These are phyloP conservation scores for Penicillium sp. DNA, from an alignment of 2,329 filamentous ascomycete genomes.

Conservation along the genomic window DNA sequence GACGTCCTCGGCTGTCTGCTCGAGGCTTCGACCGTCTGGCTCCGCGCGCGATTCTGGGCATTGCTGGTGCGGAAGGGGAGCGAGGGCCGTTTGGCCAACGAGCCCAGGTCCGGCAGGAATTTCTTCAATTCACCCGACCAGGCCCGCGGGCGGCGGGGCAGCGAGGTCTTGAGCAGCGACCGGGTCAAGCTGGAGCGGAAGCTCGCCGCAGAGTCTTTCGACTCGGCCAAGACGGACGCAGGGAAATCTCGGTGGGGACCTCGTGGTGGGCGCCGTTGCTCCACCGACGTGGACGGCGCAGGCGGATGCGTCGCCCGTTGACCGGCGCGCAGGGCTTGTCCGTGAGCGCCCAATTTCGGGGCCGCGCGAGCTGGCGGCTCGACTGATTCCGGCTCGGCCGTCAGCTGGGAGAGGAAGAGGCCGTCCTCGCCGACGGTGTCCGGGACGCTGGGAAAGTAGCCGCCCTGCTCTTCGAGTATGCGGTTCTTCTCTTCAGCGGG, in stretches of 20 bases:
- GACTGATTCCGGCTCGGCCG: conserved; percentile 33
- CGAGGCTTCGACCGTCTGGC: conserved; percentile 21
- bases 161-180: conserved; percentile 33
- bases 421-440: conserved; percentile 32
- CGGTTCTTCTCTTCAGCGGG: conserved; percentile 60
- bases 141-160: conserved; percentile 35
- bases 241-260: conserved; percentile 17
- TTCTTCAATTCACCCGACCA: conserved; percentile 41
- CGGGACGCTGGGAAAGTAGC: conserved; percentile 47
- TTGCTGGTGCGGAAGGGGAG: conserved; percentile 30
- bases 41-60: conserved; percentile 29
- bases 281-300: conserved; percentile 5
- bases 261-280: conserved; percentile 12
- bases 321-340: conserved; percentile 1
- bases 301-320: conserved; percentile 12
- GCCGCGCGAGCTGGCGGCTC: conserved; percentile 3
- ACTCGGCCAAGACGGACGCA: conserved; percentile 3
- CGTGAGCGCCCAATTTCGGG: not conserved
- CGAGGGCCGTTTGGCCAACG: conserved; percentile 31
- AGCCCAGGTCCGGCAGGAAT: conserved; percentile 36
- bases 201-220: conserved; percentile 15
- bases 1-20: conserved; percentile 7
- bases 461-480: conserved; percentile 51
- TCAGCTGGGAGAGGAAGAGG: conserved; percentile 31
- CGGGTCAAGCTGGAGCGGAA: conserved; percentile 35